Percentiles rank a stretch among this genome's conserved stretches.
These are phyloP conservation scores for Pseudogymnoascus destructans DNA, from an alignment of 2,329 filamentous ascomycete species.

Conservation along the genomic window DNA sequence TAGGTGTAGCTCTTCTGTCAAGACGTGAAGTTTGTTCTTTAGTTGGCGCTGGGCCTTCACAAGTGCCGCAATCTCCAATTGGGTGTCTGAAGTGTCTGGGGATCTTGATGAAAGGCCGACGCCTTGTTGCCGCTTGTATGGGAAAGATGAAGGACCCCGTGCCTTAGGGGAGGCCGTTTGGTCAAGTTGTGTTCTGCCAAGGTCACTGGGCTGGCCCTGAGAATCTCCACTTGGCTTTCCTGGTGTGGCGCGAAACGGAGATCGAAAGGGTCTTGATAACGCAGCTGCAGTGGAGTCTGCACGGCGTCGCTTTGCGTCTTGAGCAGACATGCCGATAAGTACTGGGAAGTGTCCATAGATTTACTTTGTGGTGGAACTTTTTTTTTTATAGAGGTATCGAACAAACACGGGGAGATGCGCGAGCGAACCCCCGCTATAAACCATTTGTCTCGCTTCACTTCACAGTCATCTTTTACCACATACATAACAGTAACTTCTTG, in stretches of 20 bases:
- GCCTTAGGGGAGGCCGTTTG: not conserved
- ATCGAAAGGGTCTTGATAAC: conserved; percentile 59
- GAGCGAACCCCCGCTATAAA: not conserved
- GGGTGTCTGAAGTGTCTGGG: not conserved
- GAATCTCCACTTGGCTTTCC: conserved; percentile 9
- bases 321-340: conserved; percentile 32
- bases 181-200: not conserved
- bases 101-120: not conserved
- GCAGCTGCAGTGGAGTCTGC: conserved; percentile 43
- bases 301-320: conserved; percentile 48
- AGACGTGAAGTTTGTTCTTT: conserved; percentile 21
- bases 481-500: not conserved
- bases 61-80: conserved; percentile 22
- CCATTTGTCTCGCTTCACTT: not conserved
- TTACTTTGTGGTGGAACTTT: conserved; percentile 21
- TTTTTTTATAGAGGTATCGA: conserved; percentile 12
- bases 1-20: conserved; percentile 34
- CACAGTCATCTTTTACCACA: not conserved
- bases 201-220: not conserved
- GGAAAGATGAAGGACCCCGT: not conserved
- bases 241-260: conserved; percentile 40
- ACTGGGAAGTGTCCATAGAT: not conserved
- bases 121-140: not conserved
- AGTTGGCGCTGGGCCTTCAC: conserved; percentile 25
- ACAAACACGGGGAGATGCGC: not conserved